phyloP scores from a whole-genome alignment of 1,284 basidiomycete species.

The Ustilago cynodontis region DNA sequence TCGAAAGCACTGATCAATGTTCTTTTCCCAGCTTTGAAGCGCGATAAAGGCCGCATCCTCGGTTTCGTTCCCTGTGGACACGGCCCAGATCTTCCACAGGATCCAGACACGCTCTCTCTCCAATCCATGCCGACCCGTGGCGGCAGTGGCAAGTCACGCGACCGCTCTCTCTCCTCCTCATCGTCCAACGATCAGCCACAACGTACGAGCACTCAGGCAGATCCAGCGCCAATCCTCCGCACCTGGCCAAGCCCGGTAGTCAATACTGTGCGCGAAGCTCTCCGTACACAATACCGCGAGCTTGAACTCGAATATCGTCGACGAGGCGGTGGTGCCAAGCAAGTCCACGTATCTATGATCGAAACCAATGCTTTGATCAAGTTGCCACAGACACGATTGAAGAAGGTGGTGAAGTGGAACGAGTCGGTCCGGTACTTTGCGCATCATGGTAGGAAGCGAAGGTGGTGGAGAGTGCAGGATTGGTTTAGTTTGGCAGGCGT shows the following conservation, averaged over 20 bases:
- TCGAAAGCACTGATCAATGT: slow-evolving; percentile 46
- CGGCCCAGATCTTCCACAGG: slow-evolving; percentile 37
- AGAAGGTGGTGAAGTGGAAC: slow-evolving; percentile 53
- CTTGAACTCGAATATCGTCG: slow-evolving; percentile 31
- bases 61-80: slow-evolving; percentile 47
- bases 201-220: background rate
- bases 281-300: slow-evolving; percentile 34
- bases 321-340: slow-evolving; percentile 13
- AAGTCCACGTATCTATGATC: slow-evolving; percentile 34
- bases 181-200: background rate
- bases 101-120: slow-evolving; percentile 41
- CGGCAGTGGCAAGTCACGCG: slow-evolving; percentile 27
- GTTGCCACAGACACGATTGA: slow-evolving; percentile 31
- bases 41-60: slow-evolving; percentile 47
- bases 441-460: slow-evolving; percentile 9
- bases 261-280: slow-evolving; percentile 33
- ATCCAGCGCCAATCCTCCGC: slow-evolving; percentile 13
- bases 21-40: slow-evolving; percentile 49
- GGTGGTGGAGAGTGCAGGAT: slow-evolving; percentile 17
- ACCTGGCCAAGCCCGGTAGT: slow-evolving; percentile 37
- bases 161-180: slow-evolving; percentile 24
- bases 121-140: slow-evolving; percentile 24
- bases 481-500: background rate
- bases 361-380: slow-evolving; percentile 33
- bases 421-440: slow-evolving; percentile 38